Evolutionary conservation across 495 filamentous ascomycete species (phyloP).

Genomic region (Neurospora sp.): DNA sequence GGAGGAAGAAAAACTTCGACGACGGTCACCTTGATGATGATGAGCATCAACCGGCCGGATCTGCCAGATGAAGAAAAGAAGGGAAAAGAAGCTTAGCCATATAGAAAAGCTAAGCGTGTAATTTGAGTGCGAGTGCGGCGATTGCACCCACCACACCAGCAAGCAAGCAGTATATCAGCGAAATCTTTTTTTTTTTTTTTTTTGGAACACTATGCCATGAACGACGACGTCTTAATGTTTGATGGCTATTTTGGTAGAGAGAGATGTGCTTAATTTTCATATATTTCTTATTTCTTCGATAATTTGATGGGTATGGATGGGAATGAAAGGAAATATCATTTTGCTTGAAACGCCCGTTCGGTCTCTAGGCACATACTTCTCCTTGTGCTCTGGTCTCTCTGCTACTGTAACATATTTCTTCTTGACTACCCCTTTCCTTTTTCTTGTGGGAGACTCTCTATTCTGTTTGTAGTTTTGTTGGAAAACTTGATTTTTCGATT

Average conservation of each 20-base stretch:
- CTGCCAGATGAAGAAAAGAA: not conserved
- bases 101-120: not conserved
- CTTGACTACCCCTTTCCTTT: not conserved
- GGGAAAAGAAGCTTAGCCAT: not conserved
- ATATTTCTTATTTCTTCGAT: not conserved
- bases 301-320: not conserved
- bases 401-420: not conserved
- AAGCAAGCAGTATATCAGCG: not conserved
- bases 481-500: not conserved
- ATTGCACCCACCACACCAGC: not conserved
- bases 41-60: not conserved
- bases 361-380: not conserved
- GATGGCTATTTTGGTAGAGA: not conserved
- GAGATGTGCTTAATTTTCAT: not conserved
- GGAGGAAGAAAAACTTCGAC: slow-evolving; percentile 58
- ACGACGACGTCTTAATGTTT: not conserved
- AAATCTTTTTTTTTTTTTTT: not conserved
- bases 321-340: not conserved
- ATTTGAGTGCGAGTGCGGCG: not conserved
- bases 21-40: slow-evolving; percentile 18
- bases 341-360: not conserved
- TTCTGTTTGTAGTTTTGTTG: not conserved
- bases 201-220: not conserved
- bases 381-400: not conserved
- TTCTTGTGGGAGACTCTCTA: not conserved